phyloP scores from a whole-genome alignment of 2,329 filamentous ascomycete species.

The Talaromyces sp. region DNA sequence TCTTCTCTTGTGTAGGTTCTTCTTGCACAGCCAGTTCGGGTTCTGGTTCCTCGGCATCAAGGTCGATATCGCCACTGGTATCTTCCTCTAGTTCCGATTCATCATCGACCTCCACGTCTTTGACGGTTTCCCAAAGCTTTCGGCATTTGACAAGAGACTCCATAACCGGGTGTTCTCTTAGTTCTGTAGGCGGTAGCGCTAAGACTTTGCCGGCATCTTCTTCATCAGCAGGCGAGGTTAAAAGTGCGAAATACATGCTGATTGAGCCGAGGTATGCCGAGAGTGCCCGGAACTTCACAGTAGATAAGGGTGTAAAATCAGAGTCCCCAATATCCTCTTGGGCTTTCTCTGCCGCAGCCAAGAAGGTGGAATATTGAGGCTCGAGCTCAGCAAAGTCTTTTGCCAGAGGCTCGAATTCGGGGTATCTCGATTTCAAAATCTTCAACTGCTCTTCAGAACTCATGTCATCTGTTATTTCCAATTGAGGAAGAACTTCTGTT shows the following conservation, averaged over 20 bases:
- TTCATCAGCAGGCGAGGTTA: conserved; percentile 68
- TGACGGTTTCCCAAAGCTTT: conserved; percentile 71
- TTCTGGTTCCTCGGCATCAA: conserved; percentile 17
- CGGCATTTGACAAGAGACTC: conserved; percentile 73
- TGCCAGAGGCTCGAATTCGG: conserved; percentile 82
- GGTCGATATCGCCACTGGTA: conserved; percentile 19
- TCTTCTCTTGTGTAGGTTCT: conserved; percentile 19
- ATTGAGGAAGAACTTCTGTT: conserved; percentile 77
- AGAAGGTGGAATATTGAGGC: conserved; percentile 53
- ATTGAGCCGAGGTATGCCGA: conserved; percentile 82
- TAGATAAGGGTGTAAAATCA: conserved; percentile 47
- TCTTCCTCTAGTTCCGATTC: conserved; percentile 21
- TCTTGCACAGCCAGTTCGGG: conserved; percentile 4
- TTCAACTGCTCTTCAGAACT: conserved; percentile 65
- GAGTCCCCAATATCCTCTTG: conserved; percentile 36
- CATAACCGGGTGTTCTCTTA: conserved; percentile 91
- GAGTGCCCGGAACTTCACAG: conserved; percentile 72
- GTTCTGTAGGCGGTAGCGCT: conserved; percentile 67
- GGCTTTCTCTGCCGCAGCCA: conserved; percentile 54
- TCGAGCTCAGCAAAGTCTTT: conserved; percentile 74
- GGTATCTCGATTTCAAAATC: conserved; percentile 75
- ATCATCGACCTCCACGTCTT: conserved; percentile 55
- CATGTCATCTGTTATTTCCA: conserved; percentile 78
- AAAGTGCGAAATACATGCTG: conserved; percentile 87
- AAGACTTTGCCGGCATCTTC: conserved; percentile 50